phyloP scores from a whole-genome alignment of 148 eudicot species.

The Camellia japonica region DNA sequence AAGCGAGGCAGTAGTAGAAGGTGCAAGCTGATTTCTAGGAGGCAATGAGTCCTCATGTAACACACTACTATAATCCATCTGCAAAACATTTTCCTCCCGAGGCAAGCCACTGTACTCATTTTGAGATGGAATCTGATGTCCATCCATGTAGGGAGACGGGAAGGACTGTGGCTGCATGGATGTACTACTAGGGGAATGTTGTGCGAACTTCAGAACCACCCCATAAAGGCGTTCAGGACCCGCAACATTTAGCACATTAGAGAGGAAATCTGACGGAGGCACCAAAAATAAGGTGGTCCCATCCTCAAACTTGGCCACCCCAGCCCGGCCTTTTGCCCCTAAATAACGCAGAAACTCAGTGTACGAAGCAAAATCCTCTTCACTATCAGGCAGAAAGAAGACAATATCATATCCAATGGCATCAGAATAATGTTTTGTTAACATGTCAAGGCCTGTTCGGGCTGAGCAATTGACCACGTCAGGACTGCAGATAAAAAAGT shows the following conservation, averaged over 20 bases:
- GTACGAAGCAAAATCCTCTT: constrained; percentile 86
- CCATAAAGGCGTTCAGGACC: constrained; percentile 93
- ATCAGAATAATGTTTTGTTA: constrained; percentile 74
- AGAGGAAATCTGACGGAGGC: constrained; percentile 89
- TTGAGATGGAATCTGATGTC: constrained; percentile 30
- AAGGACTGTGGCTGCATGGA: constrained; percentile 36
- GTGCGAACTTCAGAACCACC: constrained; percentile 79
- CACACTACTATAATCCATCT: constrained; percentile 37
- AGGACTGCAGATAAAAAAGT: constrained; percentile 52
- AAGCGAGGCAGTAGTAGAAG: constrained; percentile 21
- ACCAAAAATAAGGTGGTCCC: constrained; percentile 92
- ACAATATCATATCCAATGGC: constrained; percentile 69
- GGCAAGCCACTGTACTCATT: constrained; percentile 37
- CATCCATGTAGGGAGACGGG: constrained; percentile 41
- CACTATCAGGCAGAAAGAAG: constrained; percentile 92
- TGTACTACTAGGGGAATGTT: constrained; percentile 35
- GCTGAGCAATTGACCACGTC: constrained; percentile 84
- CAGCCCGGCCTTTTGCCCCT: constrained; percentile 76
- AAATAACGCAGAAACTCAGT: constrained; percentile 87
- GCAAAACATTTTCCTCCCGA: constrained; percentile 39
- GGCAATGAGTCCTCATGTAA: constrained; percentile 31
- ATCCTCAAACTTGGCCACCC: constrained; percentile 90
- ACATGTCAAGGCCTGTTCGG: constrained; percentile 84
- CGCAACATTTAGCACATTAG: constrained; percentile 57
- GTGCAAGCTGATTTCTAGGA: constrained; percentile 31